phyloP scores from a whole-genome alignment of 139 green algal genomes.

The Picochlorum sp. region DNA sequence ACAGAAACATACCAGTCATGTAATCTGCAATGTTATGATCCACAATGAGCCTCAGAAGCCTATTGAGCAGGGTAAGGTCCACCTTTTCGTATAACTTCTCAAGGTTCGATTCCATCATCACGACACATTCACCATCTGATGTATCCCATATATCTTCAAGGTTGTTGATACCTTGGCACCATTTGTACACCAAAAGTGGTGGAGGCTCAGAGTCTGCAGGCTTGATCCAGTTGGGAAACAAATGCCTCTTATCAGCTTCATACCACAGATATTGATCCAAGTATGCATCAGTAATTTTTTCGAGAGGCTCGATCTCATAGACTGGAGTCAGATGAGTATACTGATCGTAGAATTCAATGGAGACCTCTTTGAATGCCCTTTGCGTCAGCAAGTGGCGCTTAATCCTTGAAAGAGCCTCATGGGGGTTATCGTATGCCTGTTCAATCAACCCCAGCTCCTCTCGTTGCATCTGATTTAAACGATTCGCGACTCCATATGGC shows the following conservation, averaged over 20 bases:
- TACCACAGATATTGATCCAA: conserved; percentile 79
- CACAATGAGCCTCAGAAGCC: conserved; percentile 93
- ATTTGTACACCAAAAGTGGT: conserved; percentile 99
- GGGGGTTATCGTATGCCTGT: conserved; percentile 99
- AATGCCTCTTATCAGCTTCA: conserved; percentile 90
- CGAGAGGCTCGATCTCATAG: conserved; percentile 98
- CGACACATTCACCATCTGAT: conserved; percentile 90
- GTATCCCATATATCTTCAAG: conserved; percentile 94
- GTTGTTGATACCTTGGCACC: conserved; percentile 93
- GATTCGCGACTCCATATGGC: conserved; percentile 88
- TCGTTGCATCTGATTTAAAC: conserved; percentile 92
- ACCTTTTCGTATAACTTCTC: conserved; percentile 99
- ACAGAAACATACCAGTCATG: conserved; percentile 65
- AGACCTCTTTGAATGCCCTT: conserved; percentile 96
- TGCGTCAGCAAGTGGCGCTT: conserved; percentile 99
- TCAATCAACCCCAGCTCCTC: conserved; percentile 99
- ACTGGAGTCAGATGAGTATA: conserved; percentile 96
- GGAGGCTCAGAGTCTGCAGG: conserved; percentile 91
- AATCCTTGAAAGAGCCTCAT: conserved; percentile 95
- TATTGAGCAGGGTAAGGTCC: conserved; percentile 95
- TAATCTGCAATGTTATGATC: conserved; percentile 99
- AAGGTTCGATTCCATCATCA: conserved; percentile 93
- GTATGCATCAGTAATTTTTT: conserved; percentile 99
- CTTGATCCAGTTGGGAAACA: conserved; percentile 99
- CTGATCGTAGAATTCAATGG: conserved; percentile 84